Conservation (phyloP, 192 early-diverging fungal species). For the Coemansia sp. region DNA sequence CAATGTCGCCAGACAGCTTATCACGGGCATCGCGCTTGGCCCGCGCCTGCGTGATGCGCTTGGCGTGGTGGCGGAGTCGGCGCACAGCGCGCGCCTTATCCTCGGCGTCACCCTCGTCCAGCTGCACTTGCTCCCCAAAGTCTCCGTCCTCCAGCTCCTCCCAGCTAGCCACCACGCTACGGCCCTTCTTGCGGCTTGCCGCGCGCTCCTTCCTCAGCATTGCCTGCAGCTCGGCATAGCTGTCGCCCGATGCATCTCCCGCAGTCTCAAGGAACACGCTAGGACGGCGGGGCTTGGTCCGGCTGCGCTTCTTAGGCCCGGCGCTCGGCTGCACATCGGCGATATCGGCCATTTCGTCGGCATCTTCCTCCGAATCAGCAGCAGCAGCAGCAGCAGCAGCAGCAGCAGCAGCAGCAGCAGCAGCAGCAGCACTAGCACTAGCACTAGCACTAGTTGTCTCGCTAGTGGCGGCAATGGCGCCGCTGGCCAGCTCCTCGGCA, state of each 20-base stretch:
- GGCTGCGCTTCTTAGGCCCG: conserved; percentile 13
- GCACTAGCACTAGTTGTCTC: background rate
- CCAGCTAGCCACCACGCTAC: conserved; percentile 16
- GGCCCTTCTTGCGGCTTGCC: conserved; percentile 11
- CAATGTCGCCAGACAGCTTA: conserved; percentile 69
- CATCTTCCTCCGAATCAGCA: conserved; percentile 5
- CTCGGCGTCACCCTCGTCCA: conserved; percentile 74
- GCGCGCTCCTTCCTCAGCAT: conserved; percentile 28
- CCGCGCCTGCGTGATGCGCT: conserved; percentile 39
- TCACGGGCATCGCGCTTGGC: conserved; percentile 37
- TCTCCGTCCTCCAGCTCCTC: conserved; percentile 56
- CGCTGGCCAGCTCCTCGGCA: conserved; percentile 50
- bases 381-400: no score
- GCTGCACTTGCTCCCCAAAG: conserved; percentile 73
- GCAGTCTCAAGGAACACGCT: conserved; percentile 7
- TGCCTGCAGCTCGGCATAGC: conserved; percentile 52
- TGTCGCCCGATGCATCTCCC: conserved; percentile 13
- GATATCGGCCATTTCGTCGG: conserved; percentile 31
- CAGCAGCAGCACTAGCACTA: no score
- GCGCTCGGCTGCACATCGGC: conserved; percentile 1
- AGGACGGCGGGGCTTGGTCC: background rate
- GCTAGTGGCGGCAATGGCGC: conserved; percentile 30
- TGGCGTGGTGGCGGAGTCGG: conserved; percentile 48
- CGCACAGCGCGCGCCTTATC: conserved; percentile 69
- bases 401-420: no score